Evolutionary conservation across 495 filamentous ascomycete species (phyloP).

Genomic region (Xanthoparmelia taractica): DNA sequence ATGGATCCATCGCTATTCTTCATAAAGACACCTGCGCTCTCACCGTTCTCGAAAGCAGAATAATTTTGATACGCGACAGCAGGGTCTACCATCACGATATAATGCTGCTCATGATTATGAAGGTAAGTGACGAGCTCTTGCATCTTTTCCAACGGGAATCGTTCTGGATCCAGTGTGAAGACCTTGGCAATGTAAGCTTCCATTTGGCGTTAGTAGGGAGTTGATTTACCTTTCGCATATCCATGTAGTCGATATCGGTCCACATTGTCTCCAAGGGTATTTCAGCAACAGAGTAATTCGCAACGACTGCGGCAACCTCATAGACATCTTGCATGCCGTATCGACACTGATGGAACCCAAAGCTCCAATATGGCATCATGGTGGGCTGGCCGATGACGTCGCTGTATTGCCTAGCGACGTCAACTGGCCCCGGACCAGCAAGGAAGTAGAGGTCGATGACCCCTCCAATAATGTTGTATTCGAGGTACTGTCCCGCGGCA

Average conservation of each 20-base stretch:
- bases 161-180: conserved; percentile 66
- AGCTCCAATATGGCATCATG: conserved; percentile 82
- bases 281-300: conserved; percentile 65
- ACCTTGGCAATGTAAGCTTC: not conserved
- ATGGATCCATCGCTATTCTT: conserved; percentile 55
- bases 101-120: conserved; percentile 67
- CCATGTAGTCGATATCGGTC: conserved; percentile 84
- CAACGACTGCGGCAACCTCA: conserved; percentile 69
- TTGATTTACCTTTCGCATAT: conserved; percentile 44
- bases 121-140: conserved; percentile 63
- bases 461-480: conserved; percentile 78
- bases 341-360: conserved; percentile 78
- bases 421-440: conserved; percentile 60
- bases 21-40: conserved; percentile 56
- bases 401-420: conserved; percentile 67
- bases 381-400: conserved; percentile 58
- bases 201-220: not conserved
- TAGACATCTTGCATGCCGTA: conserved; percentile 75
- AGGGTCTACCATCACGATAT: conserved; percentile 84
- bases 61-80: conserved; percentile 67
- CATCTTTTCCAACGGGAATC: conserved; percentile 61
- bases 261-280: conserved; percentile 87
- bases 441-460: conserved; percentile 82
- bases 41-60: conserved; percentile 54
- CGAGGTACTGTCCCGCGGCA: conserved; percentile 60